Conservation (phyloP, 352 stramenopile genomes). For the Pythium aquatile region DNA sequence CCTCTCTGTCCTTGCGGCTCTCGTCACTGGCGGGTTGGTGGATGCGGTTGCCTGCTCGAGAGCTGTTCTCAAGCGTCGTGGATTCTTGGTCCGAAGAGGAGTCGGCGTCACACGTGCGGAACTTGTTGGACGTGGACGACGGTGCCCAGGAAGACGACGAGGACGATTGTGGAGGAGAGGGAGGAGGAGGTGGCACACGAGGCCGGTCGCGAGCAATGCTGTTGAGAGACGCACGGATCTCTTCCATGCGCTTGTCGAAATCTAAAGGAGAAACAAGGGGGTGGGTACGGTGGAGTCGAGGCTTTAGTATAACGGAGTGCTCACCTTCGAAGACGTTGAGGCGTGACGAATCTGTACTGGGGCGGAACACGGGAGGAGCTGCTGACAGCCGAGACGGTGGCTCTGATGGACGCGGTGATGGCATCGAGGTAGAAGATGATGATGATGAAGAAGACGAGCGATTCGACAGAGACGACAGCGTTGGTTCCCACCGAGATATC, state of each 20-base stretch:
- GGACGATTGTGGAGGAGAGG: conserved; percentile 1
- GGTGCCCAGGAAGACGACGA: not conserved
- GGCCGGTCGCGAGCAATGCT: conserved; percentile 41
- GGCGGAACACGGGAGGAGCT: not conserved
- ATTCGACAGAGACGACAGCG: conserved; percentile 22
- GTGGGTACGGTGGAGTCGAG: not conserved
- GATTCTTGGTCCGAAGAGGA: conserved; percentile 1
- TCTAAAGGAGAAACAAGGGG: conserved; percentile 26
- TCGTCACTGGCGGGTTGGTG: not conserved
- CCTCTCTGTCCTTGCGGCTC: conserved; percentile 27
- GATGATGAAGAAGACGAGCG: conserved; percentile 14
- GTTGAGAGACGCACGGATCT: conserved; percentile 63
- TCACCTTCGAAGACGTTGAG: conserved; percentile 22
- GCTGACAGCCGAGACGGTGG: conserved; percentile 6
- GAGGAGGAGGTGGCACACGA: not conserved
- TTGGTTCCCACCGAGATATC: conserved; percentile 23
- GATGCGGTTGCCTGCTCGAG: conserved; percentile 8
- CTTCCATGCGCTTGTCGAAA: conserved; percentile 71
- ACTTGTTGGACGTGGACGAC: conserved; percentile 3
- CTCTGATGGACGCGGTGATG: not conserved
- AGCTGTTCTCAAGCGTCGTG: conserved; percentile 19
- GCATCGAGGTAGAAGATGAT: not conserved
- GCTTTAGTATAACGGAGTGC: not conserved
- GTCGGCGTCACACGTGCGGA: not conserved
- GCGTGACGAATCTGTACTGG: not conserved